Conservation (phyloP, 768 basidiomycete genomes). For the Tylopilus felleus region DNA sequence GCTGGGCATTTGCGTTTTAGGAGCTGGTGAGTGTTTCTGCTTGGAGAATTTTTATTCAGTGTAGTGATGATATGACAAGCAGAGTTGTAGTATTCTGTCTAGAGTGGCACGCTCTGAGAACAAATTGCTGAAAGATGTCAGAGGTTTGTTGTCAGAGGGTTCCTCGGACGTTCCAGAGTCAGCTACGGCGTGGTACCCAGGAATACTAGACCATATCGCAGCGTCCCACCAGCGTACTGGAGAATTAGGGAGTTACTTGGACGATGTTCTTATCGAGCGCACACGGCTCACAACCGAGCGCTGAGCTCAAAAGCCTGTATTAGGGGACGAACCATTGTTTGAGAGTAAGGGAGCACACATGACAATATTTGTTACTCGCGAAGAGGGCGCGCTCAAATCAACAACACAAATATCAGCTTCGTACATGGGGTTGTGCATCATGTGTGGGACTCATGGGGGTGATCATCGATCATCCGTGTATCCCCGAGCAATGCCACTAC, state of each 20-base stretch:
- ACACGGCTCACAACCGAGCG: not conserved
- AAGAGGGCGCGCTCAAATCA: not conserved
- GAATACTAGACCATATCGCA: too few species aligned
- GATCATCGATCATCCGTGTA: conserved; percentile 67
- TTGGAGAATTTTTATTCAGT: too few species aligned
- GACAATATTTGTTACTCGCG: not conserved
- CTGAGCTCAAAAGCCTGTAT: not conserved
- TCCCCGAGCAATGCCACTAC: conserved; percentile 85
- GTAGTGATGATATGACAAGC: too few species aligned
- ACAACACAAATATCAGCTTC: not conserved
- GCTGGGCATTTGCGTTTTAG: not conserved
- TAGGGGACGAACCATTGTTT: not conserved
- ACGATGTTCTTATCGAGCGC: too few species aligned
- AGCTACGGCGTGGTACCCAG: too few species aligned
- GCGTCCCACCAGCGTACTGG: too few species aligned
- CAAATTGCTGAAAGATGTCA: not conserved
- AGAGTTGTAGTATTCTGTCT: not conserved
- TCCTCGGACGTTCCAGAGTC: not conserved
- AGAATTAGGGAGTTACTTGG: too few species aligned
- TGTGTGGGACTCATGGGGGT: conserved; percentile 4
- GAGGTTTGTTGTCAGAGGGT: not conserved
- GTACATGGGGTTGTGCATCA: not conserved
- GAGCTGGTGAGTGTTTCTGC: not conserved
- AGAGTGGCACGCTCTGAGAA: not conserved
- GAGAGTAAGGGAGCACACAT: not conserved